Evolutionary conservation across 306 rosid species (phyloP).

Genomic region (Vigna unguiculata): DNA sequence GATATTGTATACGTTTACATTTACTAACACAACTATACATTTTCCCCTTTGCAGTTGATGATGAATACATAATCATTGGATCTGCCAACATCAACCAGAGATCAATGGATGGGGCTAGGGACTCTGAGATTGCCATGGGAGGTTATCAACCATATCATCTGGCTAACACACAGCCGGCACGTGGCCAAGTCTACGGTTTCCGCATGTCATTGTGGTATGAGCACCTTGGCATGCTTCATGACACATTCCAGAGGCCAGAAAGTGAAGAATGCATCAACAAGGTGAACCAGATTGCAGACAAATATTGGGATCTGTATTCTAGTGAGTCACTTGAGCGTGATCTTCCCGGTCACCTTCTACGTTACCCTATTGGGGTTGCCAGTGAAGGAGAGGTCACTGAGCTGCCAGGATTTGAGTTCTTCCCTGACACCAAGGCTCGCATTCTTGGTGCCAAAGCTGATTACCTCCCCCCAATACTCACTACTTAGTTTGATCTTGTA

Average conservation of each 20-base stretch:
- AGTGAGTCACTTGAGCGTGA: constrained; percentile 64
- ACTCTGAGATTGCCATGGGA: constrained; percentile 82
- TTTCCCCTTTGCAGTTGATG: constrained; percentile 62
- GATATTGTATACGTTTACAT: not conserved
- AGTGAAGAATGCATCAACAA: constrained; percentile 61
- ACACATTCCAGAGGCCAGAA: constrained; percentile 56
- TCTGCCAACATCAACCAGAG: constrained; percentile 87
- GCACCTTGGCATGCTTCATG: constrained; percentile 76
- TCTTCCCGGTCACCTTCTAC: constrained; percentile 80
- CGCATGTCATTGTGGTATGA: constrained; percentile 78
- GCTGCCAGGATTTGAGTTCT: constrained; percentile 68
- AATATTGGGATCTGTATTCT: constrained; percentile 75
- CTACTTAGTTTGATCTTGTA: constrained; percentile 56
- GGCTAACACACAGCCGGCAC: constrained; percentile 61
- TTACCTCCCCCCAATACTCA: constrained; percentile 77
- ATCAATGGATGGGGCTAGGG: constrained; percentile 82
- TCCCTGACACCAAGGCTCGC: constrained; percentile 80
- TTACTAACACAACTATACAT: not conserved
- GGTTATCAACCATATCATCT: constrained; percentile 71
- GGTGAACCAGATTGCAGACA: constrained; percentile 73
- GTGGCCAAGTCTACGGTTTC: constrained; percentile 76
- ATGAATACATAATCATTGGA: constrained; percentile 76
- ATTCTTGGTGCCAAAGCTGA: constrained; percentile 69
- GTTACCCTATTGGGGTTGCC: constrained; percentile 62
- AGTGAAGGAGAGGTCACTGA: constrained; percentile 59